A percentile compares a stretch with the other conserved stretches of the same genome.
Evolutionary conservation across 768 basidiomycete genomes (phyloP).

Genomic region (Boletus insuetus): DNA sequence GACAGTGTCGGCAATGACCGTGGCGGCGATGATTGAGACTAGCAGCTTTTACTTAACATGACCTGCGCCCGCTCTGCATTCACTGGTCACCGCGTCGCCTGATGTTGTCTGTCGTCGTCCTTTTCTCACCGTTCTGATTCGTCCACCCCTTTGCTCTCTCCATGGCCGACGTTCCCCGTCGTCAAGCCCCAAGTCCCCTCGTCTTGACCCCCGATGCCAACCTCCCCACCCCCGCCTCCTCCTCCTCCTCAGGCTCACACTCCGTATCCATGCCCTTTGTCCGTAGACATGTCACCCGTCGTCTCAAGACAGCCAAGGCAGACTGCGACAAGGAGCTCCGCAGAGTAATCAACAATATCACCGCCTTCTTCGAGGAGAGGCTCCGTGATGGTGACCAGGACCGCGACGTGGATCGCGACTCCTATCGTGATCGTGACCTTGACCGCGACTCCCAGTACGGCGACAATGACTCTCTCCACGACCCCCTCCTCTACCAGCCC

Average conservation of each 20-base stretch:
- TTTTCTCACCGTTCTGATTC: neutral
- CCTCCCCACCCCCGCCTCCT: conserved; percentile 3
- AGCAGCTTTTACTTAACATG: too few species aligned
- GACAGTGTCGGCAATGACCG: conserved; percentile 14
- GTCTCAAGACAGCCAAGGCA: conserved; percentile 90
- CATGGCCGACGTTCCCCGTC: conserved; percentile 42
- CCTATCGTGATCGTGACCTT: conserved; percentile 42
- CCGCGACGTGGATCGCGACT: conserved; percentile 62
- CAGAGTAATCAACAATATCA: conserved; percentile 92
- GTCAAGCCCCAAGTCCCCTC: conserved; percentile 70
- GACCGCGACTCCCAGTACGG: conserved; percentile 59
- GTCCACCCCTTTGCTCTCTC: conserved; percentile 9
- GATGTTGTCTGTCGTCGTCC: neutral
- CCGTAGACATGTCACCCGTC: conserved; percentile 86
- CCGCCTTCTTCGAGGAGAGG: conserved; percentile 90
- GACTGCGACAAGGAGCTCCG: conserved; percentile 96
- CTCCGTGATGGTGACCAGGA: conserved; percentile 72
- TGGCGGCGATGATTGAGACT: conserved; percentile 2
- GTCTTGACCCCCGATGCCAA: conserved; percentile 66
- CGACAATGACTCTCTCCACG: conserved; percentile 56
- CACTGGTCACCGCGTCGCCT: conserved; percentile 10
- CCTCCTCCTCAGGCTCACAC: conserved; percentile 53
- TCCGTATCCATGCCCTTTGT: conserved; percentile 93
- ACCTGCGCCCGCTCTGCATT: neutral
- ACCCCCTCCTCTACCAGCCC: conserved; percentile 59